Evolutionary conservation across 148 eudicot species (phyloP).

Genomic region (Vaccinium macrocarpon): DNA sequence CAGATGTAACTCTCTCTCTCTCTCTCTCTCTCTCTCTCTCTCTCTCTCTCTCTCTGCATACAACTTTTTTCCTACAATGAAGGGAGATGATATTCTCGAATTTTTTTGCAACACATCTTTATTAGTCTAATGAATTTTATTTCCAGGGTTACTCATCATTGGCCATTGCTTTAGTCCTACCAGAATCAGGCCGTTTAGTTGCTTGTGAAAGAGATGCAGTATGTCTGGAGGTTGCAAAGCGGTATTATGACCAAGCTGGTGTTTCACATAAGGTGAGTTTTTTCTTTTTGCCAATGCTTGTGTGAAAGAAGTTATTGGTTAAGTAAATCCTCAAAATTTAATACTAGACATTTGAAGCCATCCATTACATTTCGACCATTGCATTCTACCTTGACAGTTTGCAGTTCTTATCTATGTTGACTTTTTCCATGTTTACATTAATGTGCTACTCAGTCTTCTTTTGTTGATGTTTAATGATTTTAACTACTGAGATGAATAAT

Average conservation of each 20-base stretch:
- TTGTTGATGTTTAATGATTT: neutral
- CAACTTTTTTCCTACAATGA: neutral
- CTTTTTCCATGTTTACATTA: neutral
- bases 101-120: neutral
- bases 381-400: neutral
- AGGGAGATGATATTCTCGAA: neutral
- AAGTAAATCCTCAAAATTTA: neutral
- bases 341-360: neutral
- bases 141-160: slow-evolving; percentile 84
- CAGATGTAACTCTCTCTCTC: no score
- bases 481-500: slow-evolving; percentile 12
- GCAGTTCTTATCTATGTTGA: neutral
- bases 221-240: slow-evolving; percentile 70
- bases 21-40: neutral
- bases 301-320: neutral
- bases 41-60: no score
- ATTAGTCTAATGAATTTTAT: neutral
- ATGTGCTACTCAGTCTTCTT: neutral
- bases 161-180: slow-evolving; percentile 89
- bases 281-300: neutral
- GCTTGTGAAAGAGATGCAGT: slow-evolving; percentile 83
- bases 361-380: neutral
- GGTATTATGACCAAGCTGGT: slow-evolving; percentile 81
- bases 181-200: slow-evolving; percentile 74
- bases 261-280: slow-evolving; percentile 65